Percentiles rank a stretch among this genome's conserved stretches.
phyloP scores from a whole-genome alignment of 2,329 filamentous ascomycete genomes.

The Torrubiella hemipterigena region DNA sequence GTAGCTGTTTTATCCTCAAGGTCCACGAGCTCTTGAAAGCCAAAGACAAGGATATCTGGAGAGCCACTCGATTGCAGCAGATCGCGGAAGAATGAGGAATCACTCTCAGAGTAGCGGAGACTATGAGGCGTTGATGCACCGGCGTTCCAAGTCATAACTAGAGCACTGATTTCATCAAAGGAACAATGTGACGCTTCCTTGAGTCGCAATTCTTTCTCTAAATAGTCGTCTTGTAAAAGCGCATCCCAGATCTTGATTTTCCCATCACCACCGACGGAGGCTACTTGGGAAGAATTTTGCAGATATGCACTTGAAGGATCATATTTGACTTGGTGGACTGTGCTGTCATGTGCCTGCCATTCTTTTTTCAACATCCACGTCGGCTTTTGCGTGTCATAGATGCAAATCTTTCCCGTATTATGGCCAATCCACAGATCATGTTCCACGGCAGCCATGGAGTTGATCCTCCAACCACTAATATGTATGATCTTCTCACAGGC shows the following conservation, averaged over 20 bases:
- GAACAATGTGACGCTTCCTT: constrained; percentile 73
- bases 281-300: constrained; percentile 70
- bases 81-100: constrained; percentile 69
- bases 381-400: constrained; percentile 73
- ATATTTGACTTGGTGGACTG: constrained; percentile 63
- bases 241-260: constrained; percentile 83
- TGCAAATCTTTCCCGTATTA: constrained; percentile 85
- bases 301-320: constrained; percentile 79
- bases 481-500: constrained; percentile 69
- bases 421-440: constrained; percentile 84
- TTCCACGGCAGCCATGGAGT: constrained; percentile 69
- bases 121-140: constrained; percentile 87
- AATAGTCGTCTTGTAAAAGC: constrained; percentile 83
- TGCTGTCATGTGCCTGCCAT: constrained; percentile 82
- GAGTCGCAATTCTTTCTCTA: constrained; percentile 81
- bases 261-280: constrained; percentile 80
- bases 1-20: constrained; percentile 95
- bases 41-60: constrained; percentile 87
- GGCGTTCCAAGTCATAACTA: constrained; percentile 92
- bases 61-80: constrained; percentile 64
- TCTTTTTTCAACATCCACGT: constrained; percentile 91
- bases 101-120: constrained; percentile 56
- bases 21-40: constrained; percentile 97
- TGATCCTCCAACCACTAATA: constrained; percentile 92
- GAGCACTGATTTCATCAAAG: constrained; percentile 68